Base-by-base conservation (phyloP, 345 rosid species). In the Hirschfeldia incana region DNA sequence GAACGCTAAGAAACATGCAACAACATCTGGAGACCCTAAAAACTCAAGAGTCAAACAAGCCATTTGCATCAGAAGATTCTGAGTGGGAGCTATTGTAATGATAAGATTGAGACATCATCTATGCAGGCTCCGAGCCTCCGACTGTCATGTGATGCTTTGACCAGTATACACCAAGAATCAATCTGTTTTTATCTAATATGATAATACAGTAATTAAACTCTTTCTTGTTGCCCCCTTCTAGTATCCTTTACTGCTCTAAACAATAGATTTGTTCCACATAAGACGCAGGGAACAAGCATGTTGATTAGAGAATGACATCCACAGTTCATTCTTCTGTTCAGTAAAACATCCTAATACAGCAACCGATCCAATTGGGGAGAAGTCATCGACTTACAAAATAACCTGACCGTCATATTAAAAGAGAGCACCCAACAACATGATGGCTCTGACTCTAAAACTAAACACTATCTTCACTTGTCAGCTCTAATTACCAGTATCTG, bases 11-110 rank as follows among this genome's bases (percentile, higher is more conserved):
- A 65, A 74, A 69, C 71, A 61, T 34, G 21, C 49, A 3, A 27
- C 59, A 37, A 83, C 49, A 80, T 39, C 57, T 64, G 32, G 27
- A 32, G 79, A 21, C 62, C 29, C 79, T 3, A 72, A 79, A 42
- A 61, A 65, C 77, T 32, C 85, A 6, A 6, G 17, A 70, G n/a
- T 42, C 78, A 77, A 73, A 75, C 33, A 75, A 62, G 36, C 64
- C 59, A 53, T 75, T 76, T 42, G 70, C 70, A 77, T 57, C 58
- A 55, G 79, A 55, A 51, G 93, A 92, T 79, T 79, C 83, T 57
- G 97, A 87, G 71, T 92, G 97, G 97, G 92, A 90, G 80, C 73
- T 92, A 13, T 64, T 90, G 84, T 92, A 75, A 62, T 80, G 74
- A 33, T 75, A 29, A 70, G 55, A 71, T 57, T 21, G 53, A 13